These are phyloP conservation scores for Powellomyces hirtus DNA, from an alignment of 192 early-diverging fungal species.

Conservation along the genomic window DNA sequence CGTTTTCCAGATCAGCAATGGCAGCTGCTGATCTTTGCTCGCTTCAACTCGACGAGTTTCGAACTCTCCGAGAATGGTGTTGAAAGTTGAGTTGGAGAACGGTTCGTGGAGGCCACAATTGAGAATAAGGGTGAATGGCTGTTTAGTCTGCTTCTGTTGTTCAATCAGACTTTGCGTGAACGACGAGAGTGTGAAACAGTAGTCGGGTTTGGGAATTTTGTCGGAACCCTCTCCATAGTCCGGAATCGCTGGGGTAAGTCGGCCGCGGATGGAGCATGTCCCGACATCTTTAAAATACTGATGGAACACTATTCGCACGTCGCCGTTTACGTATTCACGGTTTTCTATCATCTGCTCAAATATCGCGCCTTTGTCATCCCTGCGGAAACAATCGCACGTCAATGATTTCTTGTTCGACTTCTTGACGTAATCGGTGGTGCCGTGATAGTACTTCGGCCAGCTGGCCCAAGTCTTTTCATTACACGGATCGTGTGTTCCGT, in stretches of 20 bases:
- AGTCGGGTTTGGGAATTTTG: too few species aligned
- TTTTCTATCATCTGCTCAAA: too few species aligned
- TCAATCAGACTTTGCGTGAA: background rate
- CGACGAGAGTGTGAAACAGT: background rate
- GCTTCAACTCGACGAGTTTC: background rate
- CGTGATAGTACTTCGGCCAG: background rate
- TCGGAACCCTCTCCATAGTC: too few species aligned
- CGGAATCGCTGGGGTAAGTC: too few species aligned
- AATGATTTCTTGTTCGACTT: too few species aligned
- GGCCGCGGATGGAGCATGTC: background rate
- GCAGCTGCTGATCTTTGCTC: background rate
- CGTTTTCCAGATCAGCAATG: slow-evolving; percentile 4
- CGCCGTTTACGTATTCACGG: too few species aligned
- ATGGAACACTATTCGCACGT: background rate
- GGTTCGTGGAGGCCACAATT: slow-evolving; percentile 1
- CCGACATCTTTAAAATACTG: slow-evolving; percentile 8
- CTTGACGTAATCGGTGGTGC: background rate
- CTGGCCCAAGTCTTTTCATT: background rate
- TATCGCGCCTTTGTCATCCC: too few species aligned
- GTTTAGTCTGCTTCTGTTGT: too few species aligned
- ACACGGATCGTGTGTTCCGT: background rate
- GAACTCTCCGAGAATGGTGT: background rate
- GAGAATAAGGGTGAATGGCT: background rate
- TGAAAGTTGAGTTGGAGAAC: background rate
- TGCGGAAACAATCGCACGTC: too few species aligned